Evolutionary conservation across 2,329 filamentous ascomycete genomes (phyloP), one percentile per base, ranked within the genome.

Genomic region (Phoma sp.): DNA sequence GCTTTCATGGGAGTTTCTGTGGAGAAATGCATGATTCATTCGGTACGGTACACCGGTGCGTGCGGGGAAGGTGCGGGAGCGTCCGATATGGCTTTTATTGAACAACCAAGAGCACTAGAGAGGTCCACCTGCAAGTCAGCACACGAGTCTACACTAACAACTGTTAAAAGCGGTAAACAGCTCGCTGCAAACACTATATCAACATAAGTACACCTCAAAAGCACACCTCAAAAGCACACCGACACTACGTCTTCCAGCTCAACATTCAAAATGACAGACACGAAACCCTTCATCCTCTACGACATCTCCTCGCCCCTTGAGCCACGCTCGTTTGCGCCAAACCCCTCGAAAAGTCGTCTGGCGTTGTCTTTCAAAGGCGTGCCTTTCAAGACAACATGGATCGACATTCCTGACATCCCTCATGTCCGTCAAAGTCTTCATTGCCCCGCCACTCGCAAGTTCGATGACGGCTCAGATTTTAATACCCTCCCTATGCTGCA

Each of bases 401-500:
- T 85, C 1, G 65, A 78, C 6, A 64, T 87, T 5, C 79, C 80
- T 4, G 79, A 86, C 57, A 79, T 88, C 25, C 6, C 38, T 7
- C 30, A 48, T 2, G 53, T 56, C 5, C 85, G 84, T 43, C 69
- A 70, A 12, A 46, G 62, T 5, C 53, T 56, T 18, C 64, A 75
- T 2, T 71, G 82, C 0, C 77, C 80, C 0, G 72, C 85, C 1
- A 77, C 76, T 17, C 84, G 86, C 63, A 83, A 81, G 54, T 80
- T 82, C 50, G 77, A 76, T 57, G 81, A 88, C 60, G 85, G 84
- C 34, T 75, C 72, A 28, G 82, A 86, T 62, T 88, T 79, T 73
- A 78, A 79, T 71, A 89, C 86, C 2, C 78, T 89, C 0, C 86
- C 87, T 1, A 77, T 87, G 34, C 68, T 88, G 18, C 61, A 74